Evolutionary conservation across 257 asterid genomes (phyloP).

Genomic region (Solanum corneliomulleri): DNA sequence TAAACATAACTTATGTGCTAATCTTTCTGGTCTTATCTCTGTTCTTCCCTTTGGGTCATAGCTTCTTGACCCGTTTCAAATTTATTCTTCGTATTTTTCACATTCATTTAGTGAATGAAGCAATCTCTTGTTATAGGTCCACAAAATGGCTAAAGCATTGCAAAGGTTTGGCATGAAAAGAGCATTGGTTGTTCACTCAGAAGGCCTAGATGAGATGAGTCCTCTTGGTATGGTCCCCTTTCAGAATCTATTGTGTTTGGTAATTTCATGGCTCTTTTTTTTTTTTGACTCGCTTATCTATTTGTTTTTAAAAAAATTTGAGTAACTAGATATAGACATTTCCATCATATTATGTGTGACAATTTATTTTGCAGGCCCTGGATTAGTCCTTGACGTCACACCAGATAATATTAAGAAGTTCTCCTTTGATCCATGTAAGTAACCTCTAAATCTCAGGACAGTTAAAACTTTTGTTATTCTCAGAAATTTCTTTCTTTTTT

Average conservation of each 20-base stretch:
- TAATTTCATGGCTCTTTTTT: background rate
- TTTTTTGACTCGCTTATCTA: background rate
- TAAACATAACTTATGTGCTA: background rate
- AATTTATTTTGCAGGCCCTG: slow-evolving; percentile 48
- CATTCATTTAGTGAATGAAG: background rate
- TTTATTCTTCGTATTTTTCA: background rate
- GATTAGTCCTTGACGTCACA: slow-evolving; percentile 55
- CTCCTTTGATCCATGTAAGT: slow-evolving; percentile 69
- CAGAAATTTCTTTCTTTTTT: background rate
- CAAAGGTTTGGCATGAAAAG: slow-evolving; percentile 72
- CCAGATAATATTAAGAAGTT: slow-evolving; percentile 46
- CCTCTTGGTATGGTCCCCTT: slow-evolving; percentile 57
- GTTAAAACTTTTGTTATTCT: background rate
- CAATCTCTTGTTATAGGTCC: slow-evolving; percentile 29
- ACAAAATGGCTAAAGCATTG: slow-evolving; percentile 70
- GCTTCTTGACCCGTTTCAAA: background rate
- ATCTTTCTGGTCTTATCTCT: background rate
- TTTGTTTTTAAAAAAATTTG: background rate
- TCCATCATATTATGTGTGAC: background rate
- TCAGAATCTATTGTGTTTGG: background rate
- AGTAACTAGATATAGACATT: background rate
- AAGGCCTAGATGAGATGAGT: slow-evolving; percentile 83
- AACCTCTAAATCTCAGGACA: background rate
- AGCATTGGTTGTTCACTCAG: slow-evolving; percentile 73
- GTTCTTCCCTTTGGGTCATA: background rate